A percentile compares a stretch with the other conserved stretches of the same genome.
These are phyloP conservation scores for Pseudocohnilembus persalinus DNA, from an alignment of 169 alveolate species.

Conservation along the genomic window DNA sequence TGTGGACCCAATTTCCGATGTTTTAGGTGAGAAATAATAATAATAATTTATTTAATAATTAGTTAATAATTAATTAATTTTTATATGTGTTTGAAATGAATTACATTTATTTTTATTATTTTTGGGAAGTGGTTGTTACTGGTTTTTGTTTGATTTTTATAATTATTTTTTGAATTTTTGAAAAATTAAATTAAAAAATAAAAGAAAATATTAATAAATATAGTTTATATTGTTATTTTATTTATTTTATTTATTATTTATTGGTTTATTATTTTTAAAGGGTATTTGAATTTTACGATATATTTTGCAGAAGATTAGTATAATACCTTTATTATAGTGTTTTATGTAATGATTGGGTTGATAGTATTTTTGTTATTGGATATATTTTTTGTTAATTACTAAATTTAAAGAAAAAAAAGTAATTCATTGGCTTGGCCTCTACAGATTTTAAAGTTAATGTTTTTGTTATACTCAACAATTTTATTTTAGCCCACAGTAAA, in stretches of 20 bases:
- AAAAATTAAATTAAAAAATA: too few relatives aligned
- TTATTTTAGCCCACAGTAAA: conserved; percentile 33
- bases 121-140: too few relatives aligned
- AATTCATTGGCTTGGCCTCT: conserved; percentile 11
- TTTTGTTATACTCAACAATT: conserved; percentile 14
- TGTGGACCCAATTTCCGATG: neutral
- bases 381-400: neutral
- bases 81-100: too few relatives aligned
- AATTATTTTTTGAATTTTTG: too few relatives aligned
- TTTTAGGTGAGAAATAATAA: conserved; percentile 11
- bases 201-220: too few relatives aligned
- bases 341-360: conserved; percentile 16
- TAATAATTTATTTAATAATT: neutral
- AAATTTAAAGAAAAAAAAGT: conserved; percentile 5
- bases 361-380: conserved; percentile 11
- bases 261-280: neutral
- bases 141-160: too few relatives aligned
- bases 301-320: neutral
- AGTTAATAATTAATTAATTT: neutral
- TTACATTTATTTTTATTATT: too few relatives aligned
- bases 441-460: conserved; percentile 16
- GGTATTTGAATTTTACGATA: neutral
- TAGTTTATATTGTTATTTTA: too few relatives aligned
- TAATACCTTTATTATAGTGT: conserved; percentile 3
- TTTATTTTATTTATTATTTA: too few relatives aligned